Evolutionary conservation across 441 rosid species (phyloP).

Genomic region (Pelargonium myrrhifolium): DNA sequence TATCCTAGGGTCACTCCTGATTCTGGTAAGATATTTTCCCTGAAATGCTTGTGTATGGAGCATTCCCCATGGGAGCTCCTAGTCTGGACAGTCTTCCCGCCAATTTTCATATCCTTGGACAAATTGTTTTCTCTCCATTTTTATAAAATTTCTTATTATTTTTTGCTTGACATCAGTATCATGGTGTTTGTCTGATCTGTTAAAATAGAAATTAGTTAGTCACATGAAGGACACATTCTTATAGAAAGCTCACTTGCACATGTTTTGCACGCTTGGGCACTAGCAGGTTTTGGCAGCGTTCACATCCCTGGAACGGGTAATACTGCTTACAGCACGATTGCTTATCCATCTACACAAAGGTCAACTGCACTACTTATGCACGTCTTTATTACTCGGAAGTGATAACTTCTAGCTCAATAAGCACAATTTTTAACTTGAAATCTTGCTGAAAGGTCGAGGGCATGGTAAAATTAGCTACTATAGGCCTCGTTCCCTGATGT

Average conservation of each 20-base stretch:
- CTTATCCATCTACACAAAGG: slow-evolving; percentile 91
- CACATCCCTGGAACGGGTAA: slow-evolving; percentile 80
- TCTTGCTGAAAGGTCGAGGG: slow-evolving; percentile 33
- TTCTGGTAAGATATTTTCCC: slow-evolving; percentile 42
- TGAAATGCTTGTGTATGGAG: slow-evolving; percentile 11
- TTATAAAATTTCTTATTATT: neutral
- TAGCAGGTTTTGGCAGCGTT: slow-evolving; percentile 92
- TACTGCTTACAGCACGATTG: slow-evolving; percentile 77
- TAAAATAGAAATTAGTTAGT: slow-evolving; percentile 32
- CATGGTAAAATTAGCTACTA: slow-evolving; percentile 27
- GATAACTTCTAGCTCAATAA: slow-evolving; percentile 24
- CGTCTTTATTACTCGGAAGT: slow-evolving; percentile 38
- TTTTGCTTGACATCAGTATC: slow-evolving; percentile 21
- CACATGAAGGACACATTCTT: slow-evolving; percentile 48
- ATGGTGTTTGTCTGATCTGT: slow-evolving; percentile 19
- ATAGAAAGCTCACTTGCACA: slow-evolving; percentile 79
- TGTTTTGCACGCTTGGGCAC: slow-evolving; percentile 86
- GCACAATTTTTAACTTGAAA: slow-evolving; percentile 25
- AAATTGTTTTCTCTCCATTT: neutral
- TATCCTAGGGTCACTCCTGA: slow-evolving; percentile 33
- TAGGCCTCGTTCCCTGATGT: slow-evolving; percentile 24
- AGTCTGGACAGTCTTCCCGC: slow-evolving; percentile 12
- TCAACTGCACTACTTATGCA: slow-evolving; percentile 79
- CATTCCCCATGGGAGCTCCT: slow-evolving; percentile 7
- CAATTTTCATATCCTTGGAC: neutral